phyloP scores from a whole-genome alignment of 2,329 filamentous ascomycete species.

The Daldinia eschscholtzii region DNA sequence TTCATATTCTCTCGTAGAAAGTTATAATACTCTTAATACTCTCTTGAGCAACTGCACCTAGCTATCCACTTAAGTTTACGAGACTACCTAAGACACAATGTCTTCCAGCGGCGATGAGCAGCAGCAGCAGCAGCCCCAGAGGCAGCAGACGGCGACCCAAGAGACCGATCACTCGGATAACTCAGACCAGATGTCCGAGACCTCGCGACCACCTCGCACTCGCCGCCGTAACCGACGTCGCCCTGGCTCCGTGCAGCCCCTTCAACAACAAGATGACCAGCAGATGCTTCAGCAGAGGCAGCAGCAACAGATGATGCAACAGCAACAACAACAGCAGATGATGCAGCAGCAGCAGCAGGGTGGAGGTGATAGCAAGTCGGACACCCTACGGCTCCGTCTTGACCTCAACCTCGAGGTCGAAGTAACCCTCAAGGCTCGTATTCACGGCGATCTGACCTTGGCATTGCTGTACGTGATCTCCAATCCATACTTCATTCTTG shows the following conservation, averaged over 20 bases:
- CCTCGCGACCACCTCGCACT: slow-evolving; percentile 41
- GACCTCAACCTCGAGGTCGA: slow-evolving; percentile 88
- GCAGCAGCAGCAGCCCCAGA: slow-evolving; percentile 31
- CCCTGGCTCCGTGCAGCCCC: slow-evolving; percentile 38
- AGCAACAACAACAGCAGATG: slow-evolving; percentile 38
- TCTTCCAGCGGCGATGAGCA: slow-evolving; percentile 39
- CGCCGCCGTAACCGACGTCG: slow-evolving; percentile 43
- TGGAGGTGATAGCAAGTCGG: slow-evolving; percentile 57
- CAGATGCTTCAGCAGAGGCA: slow-evolving; percentile 40
- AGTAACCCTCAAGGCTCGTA: slow-evolving; percentile 88
- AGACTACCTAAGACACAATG: slow-evolving; percentile 23
- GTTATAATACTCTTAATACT: slow-evolving; percentile 1
- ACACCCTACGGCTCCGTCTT: slow-evolving; percentile 79
- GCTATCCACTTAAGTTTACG: not conserved
- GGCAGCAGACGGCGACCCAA: slow-evolving; percentile 36
- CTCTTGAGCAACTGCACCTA: not conserved
- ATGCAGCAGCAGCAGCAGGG: slow-evolving; percentile 41
- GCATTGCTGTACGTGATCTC: slow-evolving; percentile 68
- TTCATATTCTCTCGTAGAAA: not conserved
- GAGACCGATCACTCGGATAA: slow-evolving; percentile 43
- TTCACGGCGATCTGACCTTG: slow-evolving; percentile 85
- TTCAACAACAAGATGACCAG: slow-evolving; percentile 42
- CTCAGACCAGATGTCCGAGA: slow-evolving; percentile 43
- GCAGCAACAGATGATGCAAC: slow-evolving; percentile 41
- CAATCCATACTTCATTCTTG: not conserved